Conservation (phyloP, 2,329 filamentous ascomycete genomes). For the Aspergillus fijiensis region DNA sequence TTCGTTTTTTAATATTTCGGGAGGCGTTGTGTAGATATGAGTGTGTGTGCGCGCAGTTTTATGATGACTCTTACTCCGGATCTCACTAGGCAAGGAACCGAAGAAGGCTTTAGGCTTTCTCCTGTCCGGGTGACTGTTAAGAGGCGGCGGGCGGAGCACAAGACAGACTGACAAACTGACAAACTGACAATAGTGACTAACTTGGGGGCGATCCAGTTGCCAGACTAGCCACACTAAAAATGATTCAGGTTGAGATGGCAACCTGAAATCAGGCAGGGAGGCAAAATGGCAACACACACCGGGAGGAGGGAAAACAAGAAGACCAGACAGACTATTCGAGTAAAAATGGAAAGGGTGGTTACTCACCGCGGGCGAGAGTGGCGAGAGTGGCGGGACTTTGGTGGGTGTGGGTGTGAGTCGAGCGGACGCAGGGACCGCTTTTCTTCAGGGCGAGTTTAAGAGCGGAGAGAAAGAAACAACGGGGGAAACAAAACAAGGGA, state of each 20-base stretch:
- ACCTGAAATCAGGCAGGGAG: conserved; percentile 4
- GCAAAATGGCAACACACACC: not conserved
- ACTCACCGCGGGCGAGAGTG: conserved; percentile 19
- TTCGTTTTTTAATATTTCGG: conserved; percentile 11
- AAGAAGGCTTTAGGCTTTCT: conserved; percentile 9
- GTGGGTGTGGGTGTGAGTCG: conserved; percentile 3
- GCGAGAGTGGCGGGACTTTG: conserved; percentile 21
- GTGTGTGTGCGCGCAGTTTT: conserved; percentile 9
- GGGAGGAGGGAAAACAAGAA: not conserved
- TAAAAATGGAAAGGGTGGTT: conserved; percentile 10
- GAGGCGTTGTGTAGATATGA: not conserved
- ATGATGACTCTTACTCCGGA: conserved; percentile 19
- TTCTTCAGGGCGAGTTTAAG: conserved; percentile 7
- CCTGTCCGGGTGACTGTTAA: conserved; percentile 20
- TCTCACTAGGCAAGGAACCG: conserved; percentile 12
- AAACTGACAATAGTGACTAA: conserved; percentile 13
- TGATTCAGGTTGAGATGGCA: conserved; percentile 16
- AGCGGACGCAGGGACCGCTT: conserved; percentile 23
- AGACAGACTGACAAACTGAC: not conserved
- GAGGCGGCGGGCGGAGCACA: conserved; percentile 13
- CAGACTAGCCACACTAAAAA: conserved; percentile 7
- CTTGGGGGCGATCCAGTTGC: conserved; percentile 15
- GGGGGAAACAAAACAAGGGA: not conserved
- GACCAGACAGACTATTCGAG: not conserved
- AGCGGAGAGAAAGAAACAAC: conserved; percentile 8